Percentiles rank a stretch among this genome's conserved stretches.
Evolutionary conservation across 2,329 filamentous ascomycete species (phyloP).

Genomic region (Epichloe hybrida): DNA sequence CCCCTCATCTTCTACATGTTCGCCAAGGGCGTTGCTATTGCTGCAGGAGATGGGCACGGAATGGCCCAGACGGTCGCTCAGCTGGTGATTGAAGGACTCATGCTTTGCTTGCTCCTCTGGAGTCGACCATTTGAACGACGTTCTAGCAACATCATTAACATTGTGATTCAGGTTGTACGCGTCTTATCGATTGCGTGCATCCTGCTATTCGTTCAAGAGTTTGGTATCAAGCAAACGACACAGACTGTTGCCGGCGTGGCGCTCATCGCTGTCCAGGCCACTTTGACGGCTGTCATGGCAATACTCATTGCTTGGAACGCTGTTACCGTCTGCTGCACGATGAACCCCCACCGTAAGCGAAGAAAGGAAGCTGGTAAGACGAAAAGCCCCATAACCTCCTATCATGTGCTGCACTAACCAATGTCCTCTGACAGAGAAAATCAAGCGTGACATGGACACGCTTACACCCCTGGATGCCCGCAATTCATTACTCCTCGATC

Average conservation of each 20-base stretch:
- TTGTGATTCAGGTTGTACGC: constrained; percentile 77
- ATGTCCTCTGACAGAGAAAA: constrained; percentile 45
- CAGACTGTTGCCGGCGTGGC: constrained; percentile 91
- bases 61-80: constrained; percentile 69
- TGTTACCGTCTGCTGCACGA: constrained; percentile 65
- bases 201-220: constrained; percentile 84
- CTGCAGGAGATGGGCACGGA: constrained; percentile 73
- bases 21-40: constrained; percentile 74
- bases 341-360: constrained; percentile 81
- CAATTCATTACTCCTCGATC: constrained; percentile 69
- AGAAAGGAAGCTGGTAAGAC: constrained; percentile 78
- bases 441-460: constrained; percentile 62
- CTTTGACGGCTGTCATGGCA: constrained; percentile 67
- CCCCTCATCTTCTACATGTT: constrained; percentile 85
- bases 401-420: constrained; percentile 13
- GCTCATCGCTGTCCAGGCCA: constrained; percentile 80
- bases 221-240: constrained; percentile 79
- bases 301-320: constrained; percentile 85
- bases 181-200: constrained; percentile 82
- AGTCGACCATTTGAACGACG: constrained; percentile 74
- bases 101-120: constrained; percentile 73
- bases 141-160: constrained; percentile 86
- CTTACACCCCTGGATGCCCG: constrained; percentile 79
- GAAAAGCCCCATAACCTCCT: constrained; percentile 2
- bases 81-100: constrained; percentile 64